A percentile compares a stretch with the other conserved stretches of the same genome.
phyloP scores from a whole-genome alignment of 129 eudicot species.

The Mikania micrantha region DNA sequence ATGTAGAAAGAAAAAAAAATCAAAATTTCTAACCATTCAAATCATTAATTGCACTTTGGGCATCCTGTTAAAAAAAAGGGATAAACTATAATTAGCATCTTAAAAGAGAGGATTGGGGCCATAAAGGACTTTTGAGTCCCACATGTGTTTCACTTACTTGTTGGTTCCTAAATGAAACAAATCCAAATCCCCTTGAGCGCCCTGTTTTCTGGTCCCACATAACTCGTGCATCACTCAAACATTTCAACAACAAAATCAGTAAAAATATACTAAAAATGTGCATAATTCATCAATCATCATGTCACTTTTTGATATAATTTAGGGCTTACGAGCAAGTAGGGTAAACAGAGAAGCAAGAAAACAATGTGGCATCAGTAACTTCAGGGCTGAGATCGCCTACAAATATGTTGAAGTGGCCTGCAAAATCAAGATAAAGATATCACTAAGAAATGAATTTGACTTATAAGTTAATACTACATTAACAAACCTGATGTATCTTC shows the following conservation, averaged over 20 bases:
- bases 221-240: constrained; percentile 86
- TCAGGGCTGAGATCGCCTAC: constrained; percentile 99
- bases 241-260: constrained; percentile 2
- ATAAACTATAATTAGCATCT: constrained; percentile 1
- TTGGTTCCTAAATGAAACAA: constrained; percentile 91
- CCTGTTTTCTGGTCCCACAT: constrained; percentile 99
- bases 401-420: constrained; percentile 90
- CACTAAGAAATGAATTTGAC: neutral
- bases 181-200: constrained; percentile 97
- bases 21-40: constrained; percentile 17
- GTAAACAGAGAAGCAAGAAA: constrained; percentile 81
- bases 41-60: constrained; percentile 36
- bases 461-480: neutral
- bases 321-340: constrained; percentile 86
- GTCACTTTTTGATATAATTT: neutral
- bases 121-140: neutral
- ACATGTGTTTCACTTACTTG: constrained; percentile 44
- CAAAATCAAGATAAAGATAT: constrained; percentile 7
- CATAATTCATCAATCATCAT: neutral
- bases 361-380: constrained; percentile 90
- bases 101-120: neutral
- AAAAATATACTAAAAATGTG: neutral
- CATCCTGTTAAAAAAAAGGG: constrained; percentile 22
- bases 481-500: constrained; percentile 88
- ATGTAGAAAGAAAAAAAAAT: neutral